Conservation (phyloP, 1,139 yeast genomes). For the Saccharomycopsis phalli region DNA sequence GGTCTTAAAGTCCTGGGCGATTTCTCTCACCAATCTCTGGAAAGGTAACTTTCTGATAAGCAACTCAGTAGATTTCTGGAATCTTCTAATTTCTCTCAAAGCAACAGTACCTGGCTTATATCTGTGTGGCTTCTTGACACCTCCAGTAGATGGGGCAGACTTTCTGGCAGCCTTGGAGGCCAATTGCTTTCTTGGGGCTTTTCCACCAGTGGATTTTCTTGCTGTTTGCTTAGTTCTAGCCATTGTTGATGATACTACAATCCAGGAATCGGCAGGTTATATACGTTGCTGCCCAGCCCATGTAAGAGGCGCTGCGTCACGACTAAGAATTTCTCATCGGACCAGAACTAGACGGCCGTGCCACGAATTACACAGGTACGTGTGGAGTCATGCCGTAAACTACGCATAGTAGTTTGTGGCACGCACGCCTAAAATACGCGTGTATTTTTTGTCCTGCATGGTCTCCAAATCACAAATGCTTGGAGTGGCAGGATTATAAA, state of each 20-base stretch:
- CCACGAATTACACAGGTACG: neutral
- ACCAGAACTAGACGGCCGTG: neutral
- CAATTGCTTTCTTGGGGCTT: constrained; percentile 88
- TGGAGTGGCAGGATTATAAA: neutral
- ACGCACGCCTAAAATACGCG: too few species aligned
- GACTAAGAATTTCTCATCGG: too few species aligned
- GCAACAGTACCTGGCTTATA: constrained; percentile 95
- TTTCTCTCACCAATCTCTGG: constrained; percentile 88
- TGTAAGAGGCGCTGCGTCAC: too few species aligned
- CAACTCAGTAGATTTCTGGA: constrained; percentile 82
- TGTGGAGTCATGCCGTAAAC: neutral
- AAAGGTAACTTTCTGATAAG: constrained; percentile 83
- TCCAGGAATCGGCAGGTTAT: constrained; percentile 3
- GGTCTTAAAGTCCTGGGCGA: constrained; percentile 85
- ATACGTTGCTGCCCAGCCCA: too few species aligned
- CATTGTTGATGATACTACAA: constrained; percentile 35
- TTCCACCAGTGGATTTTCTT: constrained; percentile 88
- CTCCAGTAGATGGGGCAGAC: constrained; percentile 82
- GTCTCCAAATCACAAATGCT: too few species aligned
- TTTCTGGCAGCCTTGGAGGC: constrained; percentile 90
- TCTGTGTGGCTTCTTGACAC: constrained; percentile 93
- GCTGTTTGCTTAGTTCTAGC: constrained; percentile 91
- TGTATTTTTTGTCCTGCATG: neutral
- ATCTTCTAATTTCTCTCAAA: constrained; percentile 86
- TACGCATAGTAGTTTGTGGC: neutral